These are phyloP conservation scores for Chaetomiaceae sp. DNA, from an alignment of 2,329 filamentous ascomycete species.

Conservation along the genomic window DNA sequence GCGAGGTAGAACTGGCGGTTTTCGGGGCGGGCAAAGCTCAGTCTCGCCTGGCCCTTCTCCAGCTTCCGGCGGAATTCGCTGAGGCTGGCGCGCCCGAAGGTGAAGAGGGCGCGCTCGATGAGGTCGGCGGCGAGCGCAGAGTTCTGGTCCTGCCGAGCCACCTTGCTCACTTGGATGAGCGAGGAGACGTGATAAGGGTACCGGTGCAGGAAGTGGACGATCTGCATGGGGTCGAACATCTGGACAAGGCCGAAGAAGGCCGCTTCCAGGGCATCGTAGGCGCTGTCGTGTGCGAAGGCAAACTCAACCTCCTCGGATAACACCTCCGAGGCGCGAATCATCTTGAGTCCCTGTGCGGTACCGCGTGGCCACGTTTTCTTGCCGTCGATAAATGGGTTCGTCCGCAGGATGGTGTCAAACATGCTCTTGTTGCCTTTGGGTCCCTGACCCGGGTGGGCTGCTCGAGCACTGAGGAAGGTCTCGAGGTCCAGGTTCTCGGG, in stretches of 20 bases:
- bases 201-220: constrained; percentile 67
- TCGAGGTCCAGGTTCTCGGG: constrained; percentile 52
- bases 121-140: constrained; percentile 80
- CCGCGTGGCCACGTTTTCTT: constrained; percentile 82
- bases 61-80: constrained; percentile 74
- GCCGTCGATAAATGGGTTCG: constrained; percentile 79
- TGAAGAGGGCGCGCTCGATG: constrained; percentile 84
- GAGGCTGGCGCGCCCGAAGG: constrained; percentile 82
- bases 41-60: constrained; percentile 67
- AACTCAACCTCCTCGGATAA: constrained; percentile 57
- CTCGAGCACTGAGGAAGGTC: constrained; percentile 39
- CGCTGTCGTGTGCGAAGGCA: constrained; percentile 65
- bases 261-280: constrained; percentile 68
- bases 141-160: constrained; percentile 87
- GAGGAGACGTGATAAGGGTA: constrained; percentile 90
- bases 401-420: constrained; percentile 63
- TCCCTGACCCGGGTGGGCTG: constrained; percentile 27
- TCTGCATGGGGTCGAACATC: constrained; percentile 72
- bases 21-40: constrained; percentile 76
- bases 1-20: constrained; percentile 92
- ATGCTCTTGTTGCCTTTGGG: constrained; percentile 59
- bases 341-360: constrained; percentile 73
- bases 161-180: constrained; percentile 86
- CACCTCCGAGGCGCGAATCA: constrained; percentile 53
- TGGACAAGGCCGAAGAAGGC: constrained; percentile 77